Base-by-base conservation (phyloP, 495 filamentous ascomycete species). In the Cercophora sp. region DNA sequence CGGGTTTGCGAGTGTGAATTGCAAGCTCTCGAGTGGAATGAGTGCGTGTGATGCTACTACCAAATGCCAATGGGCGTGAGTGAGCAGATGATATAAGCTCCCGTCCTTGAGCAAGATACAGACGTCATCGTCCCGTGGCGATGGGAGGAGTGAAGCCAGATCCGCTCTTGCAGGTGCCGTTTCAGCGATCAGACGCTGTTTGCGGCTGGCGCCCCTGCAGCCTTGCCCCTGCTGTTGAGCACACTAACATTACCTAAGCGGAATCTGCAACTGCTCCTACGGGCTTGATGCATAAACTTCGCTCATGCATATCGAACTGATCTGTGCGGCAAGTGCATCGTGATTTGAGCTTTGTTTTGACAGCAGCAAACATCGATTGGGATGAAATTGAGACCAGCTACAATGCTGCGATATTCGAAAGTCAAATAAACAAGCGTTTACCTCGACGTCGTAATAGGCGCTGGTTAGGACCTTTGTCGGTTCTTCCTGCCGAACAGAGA, bases 141-240 rank as follows among this genome's bases (percentile, higher is more conserved):
- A 41, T 41, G 37, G 26, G 27, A 16, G 8, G 26, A 34, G 8
- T 47, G 44, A 47, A 47, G 44, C 34, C 44, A 41, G 44, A 47
- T 47, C 44, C 20, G 16, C 8, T 34, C 13, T 11, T 8, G 16
- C 3, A 15, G 20, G 5, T 37, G 18, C 13, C 32, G 25, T 47
- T 47, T 27, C 44, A 13, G 6, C 11, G 46, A 44, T 41, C 35
- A 49, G 5, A 5, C 37, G 40, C 40, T 25, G 11, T n/a, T n/a
- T n/a, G n/a, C n/a, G n/a, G n/a, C 13, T 20, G 13, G 23, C 18
- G 22, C 40, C 40, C 40, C 23, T 43, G 40, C 40, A 43, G 40
- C 18, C 40, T 22, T 22, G 40, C 18, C 19, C 23, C 40, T n/a
- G n/a, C n/a, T n/a, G n/a, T 25, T 22, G 1, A 25, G 10, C 5